Evolutionary conservation across 192 early-diverging fungal species (phyloP), one percentile per base, ranked within the genome.

Genomic region (Umbelopsis sp.): DNA sequence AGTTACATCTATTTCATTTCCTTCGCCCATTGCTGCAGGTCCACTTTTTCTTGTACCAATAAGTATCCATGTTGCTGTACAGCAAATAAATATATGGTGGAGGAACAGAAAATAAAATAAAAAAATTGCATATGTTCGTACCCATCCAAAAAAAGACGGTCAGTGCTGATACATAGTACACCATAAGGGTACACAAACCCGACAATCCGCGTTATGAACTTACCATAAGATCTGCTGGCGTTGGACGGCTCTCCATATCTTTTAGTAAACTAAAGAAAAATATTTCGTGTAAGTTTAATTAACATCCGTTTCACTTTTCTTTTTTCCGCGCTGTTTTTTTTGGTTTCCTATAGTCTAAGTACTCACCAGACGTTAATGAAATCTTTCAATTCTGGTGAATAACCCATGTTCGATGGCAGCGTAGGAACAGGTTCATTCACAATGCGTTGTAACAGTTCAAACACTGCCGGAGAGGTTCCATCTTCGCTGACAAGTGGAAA

Each of bases 381-480:
- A 45, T 73, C 14, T 43, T 43, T 49, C 31, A 70, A 44, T 66
- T 47, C 65, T 8, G 21, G n/a, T 9, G 47, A 24, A 74, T 71
- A 71, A 24, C 29, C 7, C 43, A 44, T 44, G 54, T 81, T 29
- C 4, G 36, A 11, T 52, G 62, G 68, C 10, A 75, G 68, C 21
- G 81, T 85, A 16, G 97, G 96, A 54, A 92, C 80, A 7, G 92
- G 91, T 72, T 97, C 94, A 73, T 94, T 91, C 3, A 91, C 91
- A 74, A 99, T 96, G 69, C 91, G 94, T 76, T 95, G 92, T 62
- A 99, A 86, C 73, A 99, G 83, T 66, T 99, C 97, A 79, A 99
- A 94, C 29, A 95, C 91, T 6, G 93, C 51, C 41, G 72, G 21
- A 44, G 66, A n/a, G 10, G 52, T 2, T 29, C 71, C 44, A 41